Conservation (phyloP, 2,329 filamentous ascomycete genomes). For the Cercospora janseana region DNA sequence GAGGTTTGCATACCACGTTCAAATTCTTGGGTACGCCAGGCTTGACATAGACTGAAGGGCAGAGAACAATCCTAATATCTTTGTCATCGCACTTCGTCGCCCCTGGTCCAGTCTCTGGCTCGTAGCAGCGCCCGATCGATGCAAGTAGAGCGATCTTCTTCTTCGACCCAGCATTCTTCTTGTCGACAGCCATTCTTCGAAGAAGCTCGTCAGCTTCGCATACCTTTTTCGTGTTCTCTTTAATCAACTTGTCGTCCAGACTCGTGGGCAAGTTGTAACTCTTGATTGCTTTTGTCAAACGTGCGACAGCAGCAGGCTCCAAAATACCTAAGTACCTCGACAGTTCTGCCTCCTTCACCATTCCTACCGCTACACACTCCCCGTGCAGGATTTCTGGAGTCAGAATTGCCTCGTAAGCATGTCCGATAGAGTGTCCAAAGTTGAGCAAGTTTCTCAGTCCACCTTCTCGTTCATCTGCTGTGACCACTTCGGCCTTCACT, state of each 20-base stretch:
- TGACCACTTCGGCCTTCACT: slow-evolving; percentile 92
- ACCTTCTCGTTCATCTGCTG: slow-evolving; percentile 88
- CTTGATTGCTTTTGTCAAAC: slow-evolving; percentile 88
- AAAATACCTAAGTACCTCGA: slow-evolving; percentile 85
- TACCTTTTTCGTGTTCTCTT: slow-evolving; percentile 78
- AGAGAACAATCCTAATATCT: slow-evolving; percentile 78
- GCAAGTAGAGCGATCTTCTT: slow-evolving; percentile 95
- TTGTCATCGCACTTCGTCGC: slow-evolving; percentile 87
- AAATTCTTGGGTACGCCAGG: slow-evolving; percentile 67
- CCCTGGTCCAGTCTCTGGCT: slow-evolving; percentile 57
- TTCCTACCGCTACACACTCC: slow-evolving; percentile 93
- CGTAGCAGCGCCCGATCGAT: slow-evolving; percentile 82
- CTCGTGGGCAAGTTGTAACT: slow-evolving; percentile 88
- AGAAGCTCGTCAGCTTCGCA: slow-evolving; percentile 85
- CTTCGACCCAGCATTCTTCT: slow-evolving; percentile 93
- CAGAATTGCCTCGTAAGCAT: slow-evolving; percentile 92
- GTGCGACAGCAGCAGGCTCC: slow-evolving; percentile 80
- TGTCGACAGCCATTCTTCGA: slow-evolving; percentile 94
- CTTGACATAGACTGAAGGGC: slow-evolving; percentile 70
- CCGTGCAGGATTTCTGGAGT: slow-evolving; percentile 95
- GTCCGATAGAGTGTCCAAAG: slow-evolving; percentile 96
- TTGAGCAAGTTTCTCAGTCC: slow-evolving; percentile 92
- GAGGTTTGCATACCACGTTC: slow-evolving; percentile 75
- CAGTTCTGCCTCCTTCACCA: slow-evolving; percentile 96
- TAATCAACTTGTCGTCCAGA: slow-evolving; percentile 76